phyloP scores from a whole-genome alignment of 164 flowering plant species.

The Tetrastigma voinierianum region DNA sequence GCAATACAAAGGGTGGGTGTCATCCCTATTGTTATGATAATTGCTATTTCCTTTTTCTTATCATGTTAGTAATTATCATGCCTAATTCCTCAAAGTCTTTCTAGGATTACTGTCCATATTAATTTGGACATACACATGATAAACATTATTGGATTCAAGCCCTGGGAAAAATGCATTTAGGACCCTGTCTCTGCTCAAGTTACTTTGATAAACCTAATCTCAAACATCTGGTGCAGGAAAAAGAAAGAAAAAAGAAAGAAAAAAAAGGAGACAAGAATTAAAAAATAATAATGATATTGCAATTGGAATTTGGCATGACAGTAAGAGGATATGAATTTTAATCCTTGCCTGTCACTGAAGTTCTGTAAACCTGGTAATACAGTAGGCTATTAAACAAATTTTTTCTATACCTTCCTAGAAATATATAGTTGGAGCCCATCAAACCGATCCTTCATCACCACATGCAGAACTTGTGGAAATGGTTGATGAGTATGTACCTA shows the following conservation, averaged over 20 bases:
- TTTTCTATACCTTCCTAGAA: background rate
- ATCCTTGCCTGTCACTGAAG: background rate
- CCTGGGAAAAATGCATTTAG: no score
- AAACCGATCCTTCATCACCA: background rate
- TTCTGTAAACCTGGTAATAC: background rate
- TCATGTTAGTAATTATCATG: no score
- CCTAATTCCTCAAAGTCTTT: no score
- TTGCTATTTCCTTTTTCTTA: conserved; percentile 68
- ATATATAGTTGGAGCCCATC: background rate
- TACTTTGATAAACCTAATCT: no score
- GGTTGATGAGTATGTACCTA: no score
- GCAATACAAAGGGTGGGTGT: conserved; percentile 56
- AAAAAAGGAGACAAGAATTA: background rate
- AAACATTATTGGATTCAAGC: no score
- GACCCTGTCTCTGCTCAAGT: no score
- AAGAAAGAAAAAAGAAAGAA: no score
- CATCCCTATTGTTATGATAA: conserved; percentile 82
- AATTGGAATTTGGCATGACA: background rate
- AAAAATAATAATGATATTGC: background rate
- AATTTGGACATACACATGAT: no score
- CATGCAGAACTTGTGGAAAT: no score
- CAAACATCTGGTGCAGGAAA: no score
- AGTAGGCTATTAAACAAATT: background rate
- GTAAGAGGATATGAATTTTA: background rate
- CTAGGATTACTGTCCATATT: no score